Base-by-base conservation (phyloP, 345 rosid genomes). In the Gossypium bickii region DNA sequence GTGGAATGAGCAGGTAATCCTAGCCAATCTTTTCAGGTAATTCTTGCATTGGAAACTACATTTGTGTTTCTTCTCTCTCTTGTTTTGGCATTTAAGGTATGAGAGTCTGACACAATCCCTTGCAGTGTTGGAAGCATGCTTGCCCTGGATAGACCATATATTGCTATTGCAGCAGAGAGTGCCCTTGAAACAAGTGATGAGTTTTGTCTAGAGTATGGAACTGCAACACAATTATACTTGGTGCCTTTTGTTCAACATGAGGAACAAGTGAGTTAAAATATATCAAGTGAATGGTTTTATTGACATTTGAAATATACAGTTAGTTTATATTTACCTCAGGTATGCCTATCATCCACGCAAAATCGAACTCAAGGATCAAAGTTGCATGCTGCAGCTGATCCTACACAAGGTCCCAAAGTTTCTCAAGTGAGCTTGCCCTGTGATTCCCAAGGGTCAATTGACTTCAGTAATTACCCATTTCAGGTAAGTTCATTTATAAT, bases 161-260 rank as follows among this genome's bases (percentile, higher is more conserved):
- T 93, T 74, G 82, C 95, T 75, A 85, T 87, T 82, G 82, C 86
- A 7, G 80, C 65, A 43, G 91, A 85, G 71, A 86, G 86, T 77
- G 84, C 79, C n/a, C 62, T 86, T 51, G 93, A 86, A 69, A 81
- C 89, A 66, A 77, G 74, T 44, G 87, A 81, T 76, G 86, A 86
- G 70, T 75, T 90, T 77, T 93, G 90, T 72, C 96, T 95, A 78
- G 99, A 95, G 85, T 95, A 90, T 84, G 99, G 98, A 44, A 91
- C 94, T 65, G 97, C 95, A 68, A 95, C 99, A 69, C 97, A 95
- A 74, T 82, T 90, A 60, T 95, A 86, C 80, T 78, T 91, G 69
- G 94, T 87, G 78, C 99, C 99, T 70, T 84, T 85, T 77, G 77
- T 86, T 80, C 88, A 87, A 71, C 94, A 89, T 1, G 97, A 89